Evolutionary conservation across 352 stramenopile genomes (phyloP), one percentile per base, ranked within the genome.

Genomic region (Phytophthora capsici): DNA sequence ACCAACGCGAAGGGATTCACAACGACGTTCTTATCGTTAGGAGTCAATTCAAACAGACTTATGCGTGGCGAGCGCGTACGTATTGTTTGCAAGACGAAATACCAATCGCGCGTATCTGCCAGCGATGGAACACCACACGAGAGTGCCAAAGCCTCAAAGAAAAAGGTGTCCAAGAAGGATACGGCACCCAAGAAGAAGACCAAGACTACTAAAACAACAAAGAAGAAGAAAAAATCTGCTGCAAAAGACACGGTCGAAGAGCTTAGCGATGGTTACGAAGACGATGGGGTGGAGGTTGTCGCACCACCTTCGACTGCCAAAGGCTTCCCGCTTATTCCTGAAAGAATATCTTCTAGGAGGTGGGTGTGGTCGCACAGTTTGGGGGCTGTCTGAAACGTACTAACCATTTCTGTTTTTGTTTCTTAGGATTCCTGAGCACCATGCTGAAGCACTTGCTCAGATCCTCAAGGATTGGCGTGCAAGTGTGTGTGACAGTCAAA

Each of bases 381-480:
- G n/a, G n/a, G n/a, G n/a, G n/a, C n/a, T 46, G 14, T 34, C 28
- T 43, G 10, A 41, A 1, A 1, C 13, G 7, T 44, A 40, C 40
- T 38, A 7, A 51, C 59, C 9, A 6, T 53, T 20, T 40, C 14
- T 9, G 26, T 48, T 28, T 43, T 37, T 32, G 19, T 34, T 12
- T 22, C 49, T 36, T 62, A 93, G 87, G 47, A 91, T 96, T 37
- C 80, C 88, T 19, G 59, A 80, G 38, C 50, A 77, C 9, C 84
- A 96, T 46, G 84, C 89, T 13, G 83, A 93, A 43, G 72, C 83
- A 17, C 61, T 96, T 30, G 83, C 83, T 2, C 88, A 94, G 44
- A 56, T 96, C 17, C 71, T 96, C 12, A 94, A 94, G 65, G 88
- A 96, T 63, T 96, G 88, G 88, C 84, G 88, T 47, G 88, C 86